Evolutionary conservation across 2,329 filamentous ascomycete genomes (phyloP).

Genomic region (Zasmidium citrigriseum): DNA sequence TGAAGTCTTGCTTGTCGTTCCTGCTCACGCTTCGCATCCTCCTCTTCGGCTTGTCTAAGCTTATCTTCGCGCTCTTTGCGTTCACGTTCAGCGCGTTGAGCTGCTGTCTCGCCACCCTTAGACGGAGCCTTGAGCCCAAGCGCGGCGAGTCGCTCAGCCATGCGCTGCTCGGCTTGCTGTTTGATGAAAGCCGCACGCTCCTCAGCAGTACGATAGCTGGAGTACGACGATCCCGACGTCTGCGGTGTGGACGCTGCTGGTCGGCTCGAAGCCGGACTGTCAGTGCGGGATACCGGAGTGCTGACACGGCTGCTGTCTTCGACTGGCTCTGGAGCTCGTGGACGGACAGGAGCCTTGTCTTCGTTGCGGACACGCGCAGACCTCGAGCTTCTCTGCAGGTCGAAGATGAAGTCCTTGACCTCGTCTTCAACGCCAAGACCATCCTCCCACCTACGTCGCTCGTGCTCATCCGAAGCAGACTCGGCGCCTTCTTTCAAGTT

Average conservation of each 20-base stretch:
- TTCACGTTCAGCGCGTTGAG: conserved; percentile 86
- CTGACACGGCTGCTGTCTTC: conserved; percentile 33
- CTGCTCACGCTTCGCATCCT: conserved; percentile 83
- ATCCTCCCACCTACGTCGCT: conserved; percentile 93
- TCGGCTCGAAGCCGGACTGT: conserved; percentile 32
- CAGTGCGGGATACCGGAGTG: conserved; percentile 29
- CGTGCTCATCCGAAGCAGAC: conserved; percentile 79
- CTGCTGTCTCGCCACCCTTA: conserved; percentile 76
- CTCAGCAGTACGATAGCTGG: conserved; percentile 85
- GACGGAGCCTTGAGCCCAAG: conserved; percentile 83
- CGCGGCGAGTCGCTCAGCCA: conserved; percentile 92
- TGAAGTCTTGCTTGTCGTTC: conserved; percentile 82
- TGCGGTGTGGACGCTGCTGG: conserved; percentile 44
- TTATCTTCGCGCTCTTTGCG: conserved; percentile 84
- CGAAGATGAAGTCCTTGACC: conserved; percentile 96
- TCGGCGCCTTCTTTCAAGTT: conserved; percentile 79
- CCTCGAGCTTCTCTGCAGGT: conserved; percentile 83
- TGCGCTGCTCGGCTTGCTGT: conserved; percentile 93
- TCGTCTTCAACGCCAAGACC: conserved; percentile 94
- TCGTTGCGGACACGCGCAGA: conserved; percentile 68
- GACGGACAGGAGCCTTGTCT: conserved; percentile 40
- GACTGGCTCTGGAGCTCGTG: conserved; percentile 18
- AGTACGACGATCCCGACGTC: conserved; percentile 65
- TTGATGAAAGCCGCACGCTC: conserved; percentile 95
- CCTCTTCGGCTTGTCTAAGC: conserved; percentile 85